Base-by-base conservation (phyloP, 2,329 filamentous ascomycete genomes). In the Dactylellina leptospora region DNA sequence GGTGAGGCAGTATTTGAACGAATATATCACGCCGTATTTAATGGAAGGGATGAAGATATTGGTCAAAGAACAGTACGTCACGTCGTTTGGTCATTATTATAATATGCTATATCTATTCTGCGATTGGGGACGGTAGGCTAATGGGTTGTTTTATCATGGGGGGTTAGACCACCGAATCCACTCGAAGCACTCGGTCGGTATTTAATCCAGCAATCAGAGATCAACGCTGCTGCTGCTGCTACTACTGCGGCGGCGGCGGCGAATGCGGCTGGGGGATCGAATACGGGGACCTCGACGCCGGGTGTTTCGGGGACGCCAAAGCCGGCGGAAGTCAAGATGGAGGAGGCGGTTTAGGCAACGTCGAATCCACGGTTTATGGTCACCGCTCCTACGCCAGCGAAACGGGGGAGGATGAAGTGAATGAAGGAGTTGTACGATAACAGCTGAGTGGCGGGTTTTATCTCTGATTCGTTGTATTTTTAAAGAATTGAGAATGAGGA, bases 31-130 rank as follows among this genome's bases (percentile, higher is more conserved):
- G n/a, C 76, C 76, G 6, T 74, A 74, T 33, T 36, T 77, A 28
- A 30, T 77, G 16, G 76, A 77, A 28, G 76, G 76, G 20, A 77
- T 77, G 76, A 77, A 77, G 56, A 75, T 76, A 61, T 53, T 77
- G n/a, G 76, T 74, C 13, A 72, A 74, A 44, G 76, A 76, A 33
- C 76, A 77, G 63, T 73, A 48, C 25, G 68, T 64, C 18, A 22
- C 16, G 13, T 11, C 10, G 13, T 40, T 33, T 33, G 11, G 6
- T n/a, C 10, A n/a, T 36, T 36, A 36, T 36, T 10, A 1, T 36
- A 5, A 10, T 36, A n/a, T 2, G 30, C n/a, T 36, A 9, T 36
- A 36, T 36, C 10, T 10, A 36, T 36, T 9, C n/a, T n/a, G n/a
- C 4, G 36, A 16, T 40, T 5, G 11, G 13, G 13, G 10, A 40